Percentiles rank a stretch among this genome's conserved stretches.
phyloP scores from a whole-genome alignment of 116 monocot species.

The Posidonia oceanica region DNA sequence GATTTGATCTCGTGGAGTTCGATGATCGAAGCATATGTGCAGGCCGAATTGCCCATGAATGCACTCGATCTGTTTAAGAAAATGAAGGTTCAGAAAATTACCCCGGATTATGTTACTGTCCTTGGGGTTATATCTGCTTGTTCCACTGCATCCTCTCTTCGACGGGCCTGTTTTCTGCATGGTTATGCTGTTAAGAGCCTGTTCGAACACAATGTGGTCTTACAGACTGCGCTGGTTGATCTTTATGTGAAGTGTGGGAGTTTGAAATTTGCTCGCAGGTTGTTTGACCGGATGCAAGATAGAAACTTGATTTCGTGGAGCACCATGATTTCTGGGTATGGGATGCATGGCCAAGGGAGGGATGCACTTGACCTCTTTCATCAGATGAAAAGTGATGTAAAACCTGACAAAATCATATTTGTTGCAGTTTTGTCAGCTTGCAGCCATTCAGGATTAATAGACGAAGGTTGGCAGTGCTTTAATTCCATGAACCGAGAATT shows the following conservation, averaged over 20 bases:
- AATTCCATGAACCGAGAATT: constrained; percentile 21
- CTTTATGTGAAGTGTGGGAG: constrained; percentile 55
- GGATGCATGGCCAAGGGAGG: constrained; percentile 17
- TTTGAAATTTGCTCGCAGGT: constrained; percentile 20
- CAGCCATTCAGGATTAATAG: constrained; percentile 27
- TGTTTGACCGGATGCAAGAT: constrained; percentile 30
- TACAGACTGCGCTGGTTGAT: constrained; percentile 39
- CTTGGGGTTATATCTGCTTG: constrained; percentile 18
- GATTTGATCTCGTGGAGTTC: constrained; percentile 31
- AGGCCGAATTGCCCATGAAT: constrained; percentile 24
- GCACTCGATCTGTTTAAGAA: constrained; percentile 26
- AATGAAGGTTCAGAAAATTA: constrained; percentile 11
- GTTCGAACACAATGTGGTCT: constrained; percentile 18
- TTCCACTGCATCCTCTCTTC: constrained; percentile 5
- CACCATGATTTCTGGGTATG: constrained; percentile 33
- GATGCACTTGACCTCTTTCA: constrained; percentile 18
- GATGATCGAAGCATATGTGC: constrained; percentile 21
- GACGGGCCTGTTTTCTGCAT: constrained; percentile 6
- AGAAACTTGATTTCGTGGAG: constrained; percentile 53
- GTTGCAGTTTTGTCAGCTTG: constrained; percentile 27
- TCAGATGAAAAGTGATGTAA: constrained; percentile 18
- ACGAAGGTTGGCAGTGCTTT: constrained; percentile 26
- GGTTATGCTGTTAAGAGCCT: constrained; percentile 8
- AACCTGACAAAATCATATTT: constrained; percentile 16
- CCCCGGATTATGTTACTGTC: constrained; percentile 15